These are phyloP conservation scores for Tuctoria greenei DNA, from an alignment of 176 grass and related monocot genomes.

Conservation along the genomic window DNA sequence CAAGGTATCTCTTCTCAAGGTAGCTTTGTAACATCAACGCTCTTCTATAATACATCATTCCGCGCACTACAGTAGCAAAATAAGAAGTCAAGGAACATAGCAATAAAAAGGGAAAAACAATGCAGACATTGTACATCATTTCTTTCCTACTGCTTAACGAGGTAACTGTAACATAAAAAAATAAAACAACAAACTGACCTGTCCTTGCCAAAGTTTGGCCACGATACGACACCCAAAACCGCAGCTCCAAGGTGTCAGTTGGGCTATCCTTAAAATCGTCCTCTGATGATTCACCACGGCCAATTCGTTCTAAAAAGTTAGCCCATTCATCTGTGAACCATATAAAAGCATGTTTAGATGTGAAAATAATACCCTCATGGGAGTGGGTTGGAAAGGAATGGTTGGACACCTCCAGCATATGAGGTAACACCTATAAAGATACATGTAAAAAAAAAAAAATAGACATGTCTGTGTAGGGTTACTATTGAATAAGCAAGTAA, in stretches of 20 bases:
- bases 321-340: constrained; percentile 81
- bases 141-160: constrained; percentile 1
- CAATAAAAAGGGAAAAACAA: constrained; percentile 25
- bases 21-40: constrained; percentile 96
- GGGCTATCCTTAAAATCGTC: constrained; percentile 71
- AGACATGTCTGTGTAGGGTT: background rate
- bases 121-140: constrained; percentile 13
- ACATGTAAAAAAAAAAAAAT: background rate
- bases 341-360: background rate
- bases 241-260: constrained; percentile 75
- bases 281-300: constrained; percentile 54
- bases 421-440: background rate
- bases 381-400: background rate
- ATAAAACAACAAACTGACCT: constrained; percentile 46
- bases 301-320: constrained; percentile 96
- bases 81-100: constrained; percentile 37
- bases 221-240: constrained; percentile 98
- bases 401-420: background rate
- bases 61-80: constrained; percentile 63
- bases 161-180: constrained; percentile 10
- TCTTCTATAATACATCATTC: constrained; percentile 99
- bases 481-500: background rate
- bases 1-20: constrained; percentile 78
- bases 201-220: constrained; percentile 98
- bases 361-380: constrained; percentile 12